Evolutionary conservation across 179 eudicot genomes (phyloP).

Genomic region (Beta corolliflora): DNA sequence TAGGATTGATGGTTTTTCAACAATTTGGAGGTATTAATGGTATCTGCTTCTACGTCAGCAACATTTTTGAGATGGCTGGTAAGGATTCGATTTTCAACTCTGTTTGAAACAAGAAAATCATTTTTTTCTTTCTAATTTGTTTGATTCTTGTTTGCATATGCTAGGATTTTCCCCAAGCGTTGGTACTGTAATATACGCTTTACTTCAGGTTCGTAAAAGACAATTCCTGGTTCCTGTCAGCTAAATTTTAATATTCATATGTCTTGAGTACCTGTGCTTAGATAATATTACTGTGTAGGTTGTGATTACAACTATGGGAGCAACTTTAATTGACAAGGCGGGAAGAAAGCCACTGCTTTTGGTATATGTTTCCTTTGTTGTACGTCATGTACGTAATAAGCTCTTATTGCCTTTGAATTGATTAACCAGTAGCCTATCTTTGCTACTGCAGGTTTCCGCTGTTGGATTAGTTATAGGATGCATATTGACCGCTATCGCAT

Average conservation of each 20-base stretch:
- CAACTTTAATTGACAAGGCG: conserved; percentile 44
- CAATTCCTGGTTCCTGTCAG: not conserved
- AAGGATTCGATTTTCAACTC: not conserved
- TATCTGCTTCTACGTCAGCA: conserved; percentile 46
- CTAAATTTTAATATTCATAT: not conserved
- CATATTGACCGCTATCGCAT: conserved; percentile 36
- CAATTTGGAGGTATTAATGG: conserved; percentile 54
- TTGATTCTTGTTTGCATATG: not conserved
- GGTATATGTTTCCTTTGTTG: conserved; percentile 23
- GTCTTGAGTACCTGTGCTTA: not conserved
- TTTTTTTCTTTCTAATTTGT: not conserved
- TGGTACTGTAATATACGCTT: conserved; percentile 42
- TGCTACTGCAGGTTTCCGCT: conserved; percentile 43
- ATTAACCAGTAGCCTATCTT: not conserved
- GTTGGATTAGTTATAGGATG: conserved; percentile 43
- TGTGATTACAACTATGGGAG: conserved; percentile 36
- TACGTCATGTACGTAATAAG: not conserved
- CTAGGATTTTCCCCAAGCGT: conserved; percentile 43
- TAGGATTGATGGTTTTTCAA: conserved; percentile 49
- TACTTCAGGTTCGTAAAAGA: conserved; percentile 37
- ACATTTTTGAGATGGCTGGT: conserved; percentile 52
- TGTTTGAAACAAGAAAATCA: not conserved
- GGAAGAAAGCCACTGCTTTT: conserved; percentile 52
- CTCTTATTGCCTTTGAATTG: not conserved
- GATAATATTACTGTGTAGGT: conserved; percentile 24